Evolutionary conservation across 2,329 filamentous ascomycete genomes (phyloP).

Genomic region (Rhexocercosporidium sp.): DNA sequence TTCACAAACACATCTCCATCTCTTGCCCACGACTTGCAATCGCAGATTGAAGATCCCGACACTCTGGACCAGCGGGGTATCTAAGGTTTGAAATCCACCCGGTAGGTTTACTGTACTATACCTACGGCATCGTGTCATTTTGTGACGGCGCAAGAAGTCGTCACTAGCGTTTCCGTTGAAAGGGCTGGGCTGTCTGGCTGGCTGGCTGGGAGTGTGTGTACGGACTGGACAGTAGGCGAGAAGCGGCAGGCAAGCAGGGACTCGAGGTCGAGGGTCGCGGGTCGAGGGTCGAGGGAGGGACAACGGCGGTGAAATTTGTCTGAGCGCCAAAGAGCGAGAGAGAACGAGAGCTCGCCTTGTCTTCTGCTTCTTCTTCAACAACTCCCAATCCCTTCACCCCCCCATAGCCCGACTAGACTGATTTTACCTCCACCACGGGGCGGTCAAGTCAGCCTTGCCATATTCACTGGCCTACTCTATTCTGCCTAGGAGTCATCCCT

Average conservation of each 20-base stretch:
- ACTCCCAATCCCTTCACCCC: background rate
- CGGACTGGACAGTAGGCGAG: too few species aligned
- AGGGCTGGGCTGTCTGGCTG: background rate
- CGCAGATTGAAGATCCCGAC: background rate
- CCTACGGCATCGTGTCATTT: conserved; percentile 1
- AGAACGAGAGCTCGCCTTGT: background rate
- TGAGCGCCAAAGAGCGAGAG: conserved; percentile 13
- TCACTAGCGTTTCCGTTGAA: conserved; percentile 25
- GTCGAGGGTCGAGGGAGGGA: background rate
- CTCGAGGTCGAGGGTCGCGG: too few species aligned
- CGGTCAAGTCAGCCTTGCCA: conserved; percentile 5
- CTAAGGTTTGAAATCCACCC: background rate
- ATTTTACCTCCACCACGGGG: background rate
- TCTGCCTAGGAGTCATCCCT: conserved; percentile 1
- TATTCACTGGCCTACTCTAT: conserved; percentile 5
- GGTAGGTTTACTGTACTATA: background rate
- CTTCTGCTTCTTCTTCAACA: background rate
- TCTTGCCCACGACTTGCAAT: background rate
- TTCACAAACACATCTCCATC: background rate
- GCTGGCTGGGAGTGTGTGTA: too few species aligned
- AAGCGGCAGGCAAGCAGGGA: background rate
- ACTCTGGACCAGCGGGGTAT: background rate
- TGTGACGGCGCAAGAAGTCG: conserved; percentile 16
- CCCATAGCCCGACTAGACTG: background rate
- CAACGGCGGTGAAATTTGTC: conserved; percentile 19